Conservation (phyloP, 805 yeast species). For the Danielozyma ontarioensis region DNA sequence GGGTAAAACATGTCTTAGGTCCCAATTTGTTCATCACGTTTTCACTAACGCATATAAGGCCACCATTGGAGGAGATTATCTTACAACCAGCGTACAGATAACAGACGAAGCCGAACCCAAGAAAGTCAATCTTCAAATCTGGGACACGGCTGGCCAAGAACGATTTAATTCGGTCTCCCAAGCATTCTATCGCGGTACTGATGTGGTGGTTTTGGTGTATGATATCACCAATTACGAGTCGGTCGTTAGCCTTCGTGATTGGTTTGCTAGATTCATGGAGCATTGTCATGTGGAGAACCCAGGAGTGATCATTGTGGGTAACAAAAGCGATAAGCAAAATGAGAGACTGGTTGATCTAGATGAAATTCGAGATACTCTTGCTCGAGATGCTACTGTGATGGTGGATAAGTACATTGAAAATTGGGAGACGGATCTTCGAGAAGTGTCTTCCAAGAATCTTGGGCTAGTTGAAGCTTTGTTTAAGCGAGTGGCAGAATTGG, state of each 20-base stretch:
- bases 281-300: slow-evolving; percentile 46
- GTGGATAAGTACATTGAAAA: slow-evolving; percentile 24
- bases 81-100: slow-evolving; percentile 34
- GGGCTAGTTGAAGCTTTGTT: slow-evolving; percentile 30
- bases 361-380: slow-evolving; percentile 31
- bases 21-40: slow-evolving; percentile 50
- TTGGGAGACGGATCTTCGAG: slow-evolving; percentile 30
- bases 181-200: slow-evolving; percentile 57
- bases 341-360: slow-evolving; percentile 32
- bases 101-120: slow-evolving; percentile 3
- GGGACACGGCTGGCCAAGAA: slow-evolving; percentile 49
- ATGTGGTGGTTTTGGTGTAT: slow-evolving; percentile 49
- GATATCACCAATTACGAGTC: slow-evolving; percentile 50
- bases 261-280: slow-evolving; percentile 46
- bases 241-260: slow-evolving; percentile 39
- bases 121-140: slow-evolving; percentile 47
- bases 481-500: slow-evolving; percentile 32
- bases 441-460: slow-evolving; percentile 26
- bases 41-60: slow-evolving; percentile 54
- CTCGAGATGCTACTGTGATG: slow-evolving; percentile 12
- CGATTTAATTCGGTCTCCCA: slow-evolving; percentile 45
- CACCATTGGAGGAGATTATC: slow-evolving; percentile 55
- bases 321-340: slow-evolving; percentile 37
- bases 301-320: slow-evolving; percentile 48
- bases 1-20: slow-evolving; percentile 53